Evolutionary conservation across 768 basidiomycete species (phyloP).

Genomic region (Boletus tylopilopsis): DNA sequence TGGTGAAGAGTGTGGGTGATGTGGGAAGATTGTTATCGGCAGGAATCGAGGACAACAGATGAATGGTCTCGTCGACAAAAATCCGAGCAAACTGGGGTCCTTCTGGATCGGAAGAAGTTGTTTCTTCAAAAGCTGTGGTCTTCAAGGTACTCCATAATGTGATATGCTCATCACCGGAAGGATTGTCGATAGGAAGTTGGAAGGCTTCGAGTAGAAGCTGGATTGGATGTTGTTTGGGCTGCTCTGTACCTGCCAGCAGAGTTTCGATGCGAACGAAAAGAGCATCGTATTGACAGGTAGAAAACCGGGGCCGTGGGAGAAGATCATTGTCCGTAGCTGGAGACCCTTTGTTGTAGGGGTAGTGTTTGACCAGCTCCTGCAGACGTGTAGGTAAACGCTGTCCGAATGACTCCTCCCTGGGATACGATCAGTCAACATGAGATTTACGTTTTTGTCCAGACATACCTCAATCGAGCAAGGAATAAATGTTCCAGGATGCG

Average conservation of each 20-base stretch:
- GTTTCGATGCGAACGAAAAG: slow-evolving; percentile 66
- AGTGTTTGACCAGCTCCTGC: slow-evolving; percentile 62
- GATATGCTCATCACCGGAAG: slow-evolving; percentile 33
- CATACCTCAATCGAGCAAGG: slow-evolving; percentile 64
- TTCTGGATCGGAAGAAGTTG: slow-evolving; percentile 21
- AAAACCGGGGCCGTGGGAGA: slow-evolving; percentile 61
- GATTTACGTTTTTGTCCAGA: slow-evolving; percentile 5
- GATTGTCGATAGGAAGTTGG: slow-evolving; percentile 34
- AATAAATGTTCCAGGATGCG: slow-evolving; percentile 75
- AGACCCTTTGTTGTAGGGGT: slow-evolving; percentile 50
- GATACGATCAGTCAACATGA: slow-evolving; percentile 1
- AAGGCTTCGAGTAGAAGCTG: slow-evolving; percentile 63
- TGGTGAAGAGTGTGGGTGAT: slow-evolving; percentile 24
- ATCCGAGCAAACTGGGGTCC: slow-evolving; percentile 46
- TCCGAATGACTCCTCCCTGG: slow-evolving; percentile 54
- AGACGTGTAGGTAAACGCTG: slow-evolving; percentile 66
- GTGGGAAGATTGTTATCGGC: slow-evolving; percentile 33
- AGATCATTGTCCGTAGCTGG: slow-evolving; percentile 38
- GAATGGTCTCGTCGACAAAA: slow-evolving; percentile 68
- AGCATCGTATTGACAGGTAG: slow-evolving; percentile 61
- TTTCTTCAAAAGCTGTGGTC: slow-evolving; percentile 34
- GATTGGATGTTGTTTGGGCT: slow-evolving; percentile 49
- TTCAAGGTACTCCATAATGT: slow-evolving; percentile 57
- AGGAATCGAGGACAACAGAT: slow-evolving; percentile 47
- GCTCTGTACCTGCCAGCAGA: slow-evolving; percentile 38